Evolutionary conservation across 768 basidiomycete genomes (phyloP).

Genomic region (Kwoniella sp.): DNA sequence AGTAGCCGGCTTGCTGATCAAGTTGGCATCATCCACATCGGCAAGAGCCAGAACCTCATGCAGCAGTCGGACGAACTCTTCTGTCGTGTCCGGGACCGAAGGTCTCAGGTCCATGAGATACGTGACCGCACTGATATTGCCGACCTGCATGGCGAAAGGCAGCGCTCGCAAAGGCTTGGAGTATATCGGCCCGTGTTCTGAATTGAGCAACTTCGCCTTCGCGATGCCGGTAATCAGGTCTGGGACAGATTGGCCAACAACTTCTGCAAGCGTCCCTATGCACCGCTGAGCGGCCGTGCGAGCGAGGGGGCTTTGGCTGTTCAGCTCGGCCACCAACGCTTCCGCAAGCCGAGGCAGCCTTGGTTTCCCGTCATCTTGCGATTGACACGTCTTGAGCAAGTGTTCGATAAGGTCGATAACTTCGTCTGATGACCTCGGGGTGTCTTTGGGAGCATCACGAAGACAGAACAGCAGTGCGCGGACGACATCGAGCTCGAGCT

Average conservation of each 20-base stretch:
- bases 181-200: constrained; percentile 61
- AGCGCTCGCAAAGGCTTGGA: constrained; percentile 94
- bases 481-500: constrained; percentile 83
- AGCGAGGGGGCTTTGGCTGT: constrained; percentile 78
- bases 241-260: constrained; percentile 65
- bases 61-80: constrained; percentile 82
- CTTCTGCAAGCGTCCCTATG: constrained; percentile 69
- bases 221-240: constrained; percentile 71
- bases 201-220: constrained; percentile 78
- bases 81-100: constrained; percentile 82
- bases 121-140: constrained; percentile 93
- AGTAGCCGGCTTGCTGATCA: constrained; percentile 67
- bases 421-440: constrained; percentile 73
- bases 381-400: constrained; percentile 47
- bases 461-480: constrained; percentile 84
- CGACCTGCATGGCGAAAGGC: constrained; percentile 91
- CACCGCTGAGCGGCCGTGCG: constrained; percentile 77
- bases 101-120: constrained; percentile 87
- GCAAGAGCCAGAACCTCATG: constrained; percentile 92
- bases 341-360: constrained; percentile 68
- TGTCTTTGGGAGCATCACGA: constrained; percentile 87
- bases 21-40: constrained; percentile 85
- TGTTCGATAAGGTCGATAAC: constrained; percentile 67
- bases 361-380: constrained; percentile 52
- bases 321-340: constrained; percentile 74